Evolutionary conservation across 805 yeast species (phyloP), one percentile per base, ranked within the genome.

Genomic region (Hanseniaspora lindneri): DNA sequence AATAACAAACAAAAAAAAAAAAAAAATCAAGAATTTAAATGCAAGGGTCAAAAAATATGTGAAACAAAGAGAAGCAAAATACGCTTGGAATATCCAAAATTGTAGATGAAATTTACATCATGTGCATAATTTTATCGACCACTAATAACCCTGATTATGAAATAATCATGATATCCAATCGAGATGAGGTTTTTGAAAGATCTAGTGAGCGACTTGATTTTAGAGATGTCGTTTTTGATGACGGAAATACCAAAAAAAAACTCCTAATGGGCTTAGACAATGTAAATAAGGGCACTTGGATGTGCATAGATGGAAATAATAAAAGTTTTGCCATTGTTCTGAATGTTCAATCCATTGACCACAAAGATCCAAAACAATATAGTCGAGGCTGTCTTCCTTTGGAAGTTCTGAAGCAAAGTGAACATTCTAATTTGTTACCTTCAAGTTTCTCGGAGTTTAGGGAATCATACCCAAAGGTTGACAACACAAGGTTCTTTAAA

Each of bases 261-360:
- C 75, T 85, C 1, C 48, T 51, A 9, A 35, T 43, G 8, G 46
- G 42, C 17, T 17, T 53, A 21, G 53, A 52, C 6, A 63, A 87
- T 30, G 64, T 69, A 1, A 87, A 78, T 49, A 84, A 76, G 53
- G 96, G 98, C 1, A 84, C 96, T 0, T 92, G 98, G 98, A 75
- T 85, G 1, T 96, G 95, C 0, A 72, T 82, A 1, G 71, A 76
- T 35, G 66, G 67, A 27, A 59, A 55, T 2, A 85, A 85, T 0
- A 70, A 72, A 51, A 51, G 88, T 1, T 83, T 94, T 0, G 82
- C 82, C 2, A 69, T 89, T 24, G 79, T 92, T 60, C 78, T 75
- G 32, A 58, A 55, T 59, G 66, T 83, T 41, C 92, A 82, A 55
- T 62, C 47, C 17, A 64, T 6, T 49, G 53, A 7, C 57, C 43